Percentiles rank a stretch among this genome's conserved stretches.
These are phyloP conservation scores for Dictyophora rubrovolvata DNA, from an alignment of 768 basidiomycete genomes.

Conservation along the genomic window DNA sequence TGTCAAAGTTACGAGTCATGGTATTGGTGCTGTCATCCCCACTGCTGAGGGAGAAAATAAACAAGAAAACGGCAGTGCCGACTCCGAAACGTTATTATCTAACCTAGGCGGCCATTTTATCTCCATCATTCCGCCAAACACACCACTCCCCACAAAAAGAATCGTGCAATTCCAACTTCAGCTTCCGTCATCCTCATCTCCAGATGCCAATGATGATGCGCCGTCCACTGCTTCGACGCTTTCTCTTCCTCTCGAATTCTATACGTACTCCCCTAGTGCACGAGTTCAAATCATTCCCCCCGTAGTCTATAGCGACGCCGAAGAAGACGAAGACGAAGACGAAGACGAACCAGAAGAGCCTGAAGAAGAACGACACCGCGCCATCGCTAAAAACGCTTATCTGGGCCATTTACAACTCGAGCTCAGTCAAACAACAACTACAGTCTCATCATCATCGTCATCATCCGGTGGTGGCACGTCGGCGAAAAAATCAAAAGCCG, in stretches of 20 bases:
- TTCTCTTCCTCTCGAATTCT: not conserved
- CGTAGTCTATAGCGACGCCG: conserved; percentile 12
- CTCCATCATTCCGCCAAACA: conserved; percentile 13
- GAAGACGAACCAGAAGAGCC: conserved; percentile 10
- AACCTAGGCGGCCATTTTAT: conserved; percentile 5
- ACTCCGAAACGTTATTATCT: not conserved
- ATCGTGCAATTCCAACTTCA: conserved; percentile 13
- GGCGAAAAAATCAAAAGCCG: not conserved
- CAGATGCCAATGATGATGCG: too few species aligned
- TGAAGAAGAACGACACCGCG: not conserved
- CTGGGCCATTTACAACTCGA: not conserved
- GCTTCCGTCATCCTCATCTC: not conserved
- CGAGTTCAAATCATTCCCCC: conserved; percentile 1
- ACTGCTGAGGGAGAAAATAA: not conserved
- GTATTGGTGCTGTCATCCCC: conserved; percentile 15
- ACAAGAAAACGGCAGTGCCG: not conserved
- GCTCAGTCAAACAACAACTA: not conserved
- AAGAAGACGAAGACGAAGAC: conserved; percentile 16
- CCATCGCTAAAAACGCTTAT: not conserved
- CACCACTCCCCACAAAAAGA: conserved; percentile 16
- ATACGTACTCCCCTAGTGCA: not conserved
- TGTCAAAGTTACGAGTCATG: conserved; percentile 9
- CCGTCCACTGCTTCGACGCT: not conserved
- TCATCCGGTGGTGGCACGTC: too few species aligned
- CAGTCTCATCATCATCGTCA: too few species aligned